These are phyloP conservation scores for Pseudonitzschia pungens DNA, from an alignment of 108 stramenopile genomes.

Conservation along the genomic window DNA sequence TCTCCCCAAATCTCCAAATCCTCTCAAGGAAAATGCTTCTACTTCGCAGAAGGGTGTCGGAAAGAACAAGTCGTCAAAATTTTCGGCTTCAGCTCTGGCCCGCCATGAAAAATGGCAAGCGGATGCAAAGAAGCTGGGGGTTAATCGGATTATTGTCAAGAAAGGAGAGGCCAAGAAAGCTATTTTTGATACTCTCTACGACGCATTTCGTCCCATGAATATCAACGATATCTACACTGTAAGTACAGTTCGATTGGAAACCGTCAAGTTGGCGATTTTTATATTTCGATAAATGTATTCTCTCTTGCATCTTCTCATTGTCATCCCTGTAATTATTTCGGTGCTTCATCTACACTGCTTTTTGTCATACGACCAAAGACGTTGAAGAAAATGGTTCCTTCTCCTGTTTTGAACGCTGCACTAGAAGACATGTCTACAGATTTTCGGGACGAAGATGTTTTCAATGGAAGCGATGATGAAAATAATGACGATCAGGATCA, in stretches of 20 bases:
- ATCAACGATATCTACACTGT: constrained; percentile 74
- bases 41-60: constrained; percentile 5
- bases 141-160: constrained; percentile 60
- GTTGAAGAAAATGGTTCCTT: constrained; percentile 66
- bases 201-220: constrained; percentile 78
- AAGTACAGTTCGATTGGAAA: constrained; percentile 4
- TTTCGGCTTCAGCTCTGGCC: constrained; percentile 32
- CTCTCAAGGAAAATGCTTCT: not conserved
- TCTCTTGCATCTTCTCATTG: not conserved
- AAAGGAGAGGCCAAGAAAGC: constrained; percentile 71
- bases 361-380: constrained; percentile 24
- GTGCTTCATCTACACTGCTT: not conserved
- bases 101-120: constrained; percentile 72
- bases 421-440: constrained; percentile 72
- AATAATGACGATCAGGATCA: constrained; percentile 32
- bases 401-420: constrained; percentile 56
- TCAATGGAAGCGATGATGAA: constrained; percentile 59
- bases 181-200: constrained; percentile 63
- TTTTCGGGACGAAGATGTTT: constrained; percentile 45
- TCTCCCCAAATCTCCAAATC: constrained; percentile 11
- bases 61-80: constrained; percentile 8
- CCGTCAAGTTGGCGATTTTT: not conserved
- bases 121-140: constrained; percentile 64
- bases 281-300: not conserved
- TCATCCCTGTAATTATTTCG: not conserved